Evolutionary conservation across 1,284 basidiomycete species (phyloP), one percentile per base, ranked within the genome.

Genomic region (Ganoderma lingzhi): DNA sequence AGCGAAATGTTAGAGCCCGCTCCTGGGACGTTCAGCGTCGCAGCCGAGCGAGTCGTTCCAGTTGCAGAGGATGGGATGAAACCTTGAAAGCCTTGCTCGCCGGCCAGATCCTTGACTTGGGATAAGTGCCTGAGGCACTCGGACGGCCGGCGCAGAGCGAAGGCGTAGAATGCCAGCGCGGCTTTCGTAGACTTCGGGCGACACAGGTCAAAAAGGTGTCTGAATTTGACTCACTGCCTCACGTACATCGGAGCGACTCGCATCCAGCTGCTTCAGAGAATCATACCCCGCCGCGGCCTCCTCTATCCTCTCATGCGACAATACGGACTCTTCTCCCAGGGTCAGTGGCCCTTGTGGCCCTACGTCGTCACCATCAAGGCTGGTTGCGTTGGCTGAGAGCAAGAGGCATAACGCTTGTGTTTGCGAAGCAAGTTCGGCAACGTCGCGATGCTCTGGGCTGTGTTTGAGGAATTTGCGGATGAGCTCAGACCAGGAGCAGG

Each of bases 401-500:
- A 92, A 82, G 28, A 92, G 74, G 1, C 88, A 86, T n/a, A 94
- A 81, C 1, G 84, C 84, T 42, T 90, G 90, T 0, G 88, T 93
- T 73, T 92, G 88, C 0, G 84, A 86, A 6, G 90, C 91, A 67
- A 93, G 82, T 74, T 92, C 88, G 1, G 88, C 84, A n/a, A 92
- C 81, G 70, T 91, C 89, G 68, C 78, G 74, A 72, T 83, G 87
- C 0, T 89, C 88, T 30, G 78, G 83, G 68, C 91, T 93, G 76
- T 97, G 95, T 76, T 96, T 97, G 76, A 93, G 92, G 85, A 95
- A 96, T 79, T 97, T 97, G 74, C 94, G 86, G 35, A 96, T 82
- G 19, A 96, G 86, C 75, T 96, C 93, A 2, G 87, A 84, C 96
- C 95, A 97, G 14, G 89, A 84, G 39, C 97, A 79, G 9, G 80